Evolutionary conservation across 768 basidiomycete species (phyloP).

Genomic region (Phlebiopsis flavidoalba): DNA sequence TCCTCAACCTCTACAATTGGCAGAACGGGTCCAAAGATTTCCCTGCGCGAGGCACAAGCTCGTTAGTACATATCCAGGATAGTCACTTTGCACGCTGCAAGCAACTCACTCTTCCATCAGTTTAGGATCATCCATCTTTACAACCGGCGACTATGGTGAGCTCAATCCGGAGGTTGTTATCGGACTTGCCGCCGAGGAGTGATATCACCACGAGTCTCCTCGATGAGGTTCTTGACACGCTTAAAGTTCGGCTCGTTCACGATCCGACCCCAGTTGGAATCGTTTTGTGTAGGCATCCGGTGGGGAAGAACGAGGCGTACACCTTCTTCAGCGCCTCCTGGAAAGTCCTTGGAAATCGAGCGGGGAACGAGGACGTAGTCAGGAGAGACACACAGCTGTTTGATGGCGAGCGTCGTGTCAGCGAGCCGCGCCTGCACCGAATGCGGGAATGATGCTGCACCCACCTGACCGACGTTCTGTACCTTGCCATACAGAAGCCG

Average conservation of each 20-base stretch:
- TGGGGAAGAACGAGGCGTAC: slow-evolving; percentile 46
- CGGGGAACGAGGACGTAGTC: slow-evolving; percentile 41
- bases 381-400: slow-evolving; percentile 35
- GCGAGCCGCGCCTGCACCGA: not conserved
- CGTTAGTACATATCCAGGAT: not conserved
- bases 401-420: not conserved
- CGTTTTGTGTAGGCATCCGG: slow-evolving; percentile 38
- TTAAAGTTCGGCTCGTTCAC: slow-evolving; percentile 47
- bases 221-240: slow-evolving; percentile 47
- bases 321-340: slow-evolving; percentile 37
- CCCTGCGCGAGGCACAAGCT: slow-evolving; percentile 34
- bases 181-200: slow-evolving; percentile 45
- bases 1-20: slow-evolving; percentile 55
- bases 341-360: slow-evolving; percentile 40
- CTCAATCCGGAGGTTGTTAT: slow-evolving; percentile 39
- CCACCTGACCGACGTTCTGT: slow-evolving; percentile 24
- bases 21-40: slow-evolving; percentile 70
- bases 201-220: slow-evolving; percentile 48
- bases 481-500: slow-evolving; percentile 65
- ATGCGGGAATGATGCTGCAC: not conserved
- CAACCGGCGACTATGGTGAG: slow-evolving; percentile 55
- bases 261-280: slow-evolving; percentile 40
- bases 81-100: not conserved
- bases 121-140: slow-evolving; percentile 46
- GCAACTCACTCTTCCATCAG: slow-evolving; percentile 51